phyloP scores from a whole-genome alignment of 495 filamentous ascomycete species.

The Xylaria bambusicola region DNA sequence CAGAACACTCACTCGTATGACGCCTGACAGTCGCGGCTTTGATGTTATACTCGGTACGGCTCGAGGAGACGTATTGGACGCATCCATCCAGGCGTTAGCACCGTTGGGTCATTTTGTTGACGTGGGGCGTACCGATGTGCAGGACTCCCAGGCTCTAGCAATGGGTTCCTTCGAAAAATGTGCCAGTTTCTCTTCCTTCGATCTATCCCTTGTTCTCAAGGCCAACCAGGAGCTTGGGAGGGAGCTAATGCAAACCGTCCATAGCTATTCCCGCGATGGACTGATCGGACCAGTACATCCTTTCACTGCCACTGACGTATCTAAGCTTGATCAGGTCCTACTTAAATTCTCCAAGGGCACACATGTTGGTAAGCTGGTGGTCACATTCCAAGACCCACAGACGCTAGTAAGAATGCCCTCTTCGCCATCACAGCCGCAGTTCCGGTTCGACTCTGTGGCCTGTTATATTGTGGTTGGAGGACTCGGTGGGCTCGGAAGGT shows the following conservation, averaged over 20 bases:
- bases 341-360: constrained; percentile 47
- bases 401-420: constrained; percentile 13
- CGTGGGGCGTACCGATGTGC: constrained; percentile 24
- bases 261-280: constrained; percentile 20
- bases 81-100: constrained; percentile 22
- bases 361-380: constrained; percentile 52
- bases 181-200: constrained; percentile 25
- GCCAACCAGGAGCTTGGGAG: constrained; percentile 21
- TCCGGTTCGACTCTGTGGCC: constrained; percentile 28
- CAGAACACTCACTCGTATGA: neutral
- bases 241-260: constrained; percentile 27
- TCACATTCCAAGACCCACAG: constrained; percentile 28
- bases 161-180: constrained; percentile 21
- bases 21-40: constrained; percentile 12
- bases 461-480: constrained; percentile 56
- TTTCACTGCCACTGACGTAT: constrained; percentile 35
- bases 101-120: constrained; percentile 28
- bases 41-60: constrained; percentile 29
- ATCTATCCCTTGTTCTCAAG: constrained; percentile 24
- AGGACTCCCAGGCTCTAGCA: constrained; percentile 15
- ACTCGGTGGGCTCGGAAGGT: constrained; percentile 55
- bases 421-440: neutral
- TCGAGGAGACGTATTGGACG: constrained; percentile 19
- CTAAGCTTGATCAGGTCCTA: constrained; percentile 45
- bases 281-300: constrained; percentile 26